Evolutionary conservation across 768 basidiomycete species (phyloP).

Genomic region (Pholiota molesta): DNA sequence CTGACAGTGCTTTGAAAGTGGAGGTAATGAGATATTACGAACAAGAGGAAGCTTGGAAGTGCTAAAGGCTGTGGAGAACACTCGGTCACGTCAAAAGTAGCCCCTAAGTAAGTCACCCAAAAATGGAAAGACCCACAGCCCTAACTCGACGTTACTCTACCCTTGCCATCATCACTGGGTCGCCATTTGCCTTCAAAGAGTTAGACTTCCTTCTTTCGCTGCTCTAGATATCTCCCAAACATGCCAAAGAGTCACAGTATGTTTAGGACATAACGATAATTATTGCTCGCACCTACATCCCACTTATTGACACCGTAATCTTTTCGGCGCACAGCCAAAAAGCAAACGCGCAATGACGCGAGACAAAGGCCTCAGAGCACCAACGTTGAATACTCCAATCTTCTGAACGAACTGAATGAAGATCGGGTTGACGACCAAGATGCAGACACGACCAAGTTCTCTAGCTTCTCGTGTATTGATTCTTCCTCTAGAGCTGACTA

Average conservation of each 20-base stretch:
- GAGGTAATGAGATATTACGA: neutral
- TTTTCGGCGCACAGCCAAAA: neutral
- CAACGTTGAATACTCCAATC: neutral
- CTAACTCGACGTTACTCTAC: too few relatives aligned
- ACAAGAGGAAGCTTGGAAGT: neutral
- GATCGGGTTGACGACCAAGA: neutral
- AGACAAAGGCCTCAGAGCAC: neutral
- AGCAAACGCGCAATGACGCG: neutral
- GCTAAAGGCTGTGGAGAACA: too few relatives aligned
- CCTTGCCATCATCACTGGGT: too few relatives aligned
- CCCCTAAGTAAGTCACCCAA: neutral
- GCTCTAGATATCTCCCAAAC: neutral
- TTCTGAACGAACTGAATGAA: neutral
- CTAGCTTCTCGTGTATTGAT: neutral
- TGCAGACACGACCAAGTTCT: neutral
- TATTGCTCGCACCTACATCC: neutral
- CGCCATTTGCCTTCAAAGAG: too few relatives aligned
- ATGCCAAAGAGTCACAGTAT: constrained; percentile 5
- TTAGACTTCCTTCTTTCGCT: neutral
- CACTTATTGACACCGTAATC: neutral
- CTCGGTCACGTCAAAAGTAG: neutral
- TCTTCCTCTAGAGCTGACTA: neutral
- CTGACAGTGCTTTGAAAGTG: neutral
- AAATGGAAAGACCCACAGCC: too few relatives aligned
- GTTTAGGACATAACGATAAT: neutral